A percentile compares a stretch with the other conserved stretches of the same genome.
Conservation (phyloP, 345 rosid genomes). For the Eutrema japonicum region DNA sequence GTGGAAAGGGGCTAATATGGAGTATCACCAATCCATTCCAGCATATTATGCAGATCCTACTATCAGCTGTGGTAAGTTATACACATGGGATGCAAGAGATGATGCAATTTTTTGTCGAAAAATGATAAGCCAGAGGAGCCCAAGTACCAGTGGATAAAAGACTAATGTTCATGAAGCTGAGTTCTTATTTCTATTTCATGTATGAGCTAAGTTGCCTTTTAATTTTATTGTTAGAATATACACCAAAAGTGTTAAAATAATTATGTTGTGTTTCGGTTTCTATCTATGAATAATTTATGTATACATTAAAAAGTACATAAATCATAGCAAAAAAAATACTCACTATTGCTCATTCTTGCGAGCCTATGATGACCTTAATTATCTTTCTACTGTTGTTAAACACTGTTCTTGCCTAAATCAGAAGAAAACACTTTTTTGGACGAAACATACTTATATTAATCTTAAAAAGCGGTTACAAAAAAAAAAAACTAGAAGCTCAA, state of each 20-base stretch:
- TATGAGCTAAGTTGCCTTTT: constrained; percentile 16
- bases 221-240: not conserved
- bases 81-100: not conserved
- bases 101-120: not conserved
- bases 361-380: too few relatives aligned
- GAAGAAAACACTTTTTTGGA: too few relatives aligned
- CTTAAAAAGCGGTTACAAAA: too few relatives aligned
- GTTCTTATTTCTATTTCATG: not conserved
- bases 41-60: not conserved
- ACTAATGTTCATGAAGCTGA: not conserved
- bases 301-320: too few relatives aligned
- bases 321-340: too few relatives aligned
- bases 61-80: not conserved
- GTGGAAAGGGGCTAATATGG: not conserved
- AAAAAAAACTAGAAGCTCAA: too few relatives aligned
- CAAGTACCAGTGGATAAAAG: not conserved
- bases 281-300: too few relatives aligned
- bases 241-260: not conserved
- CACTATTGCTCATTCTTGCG: too few relatives aligned
- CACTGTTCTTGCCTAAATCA: too few relatives aligned
- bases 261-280: not conserved
- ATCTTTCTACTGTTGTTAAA: too few relatives aligned
- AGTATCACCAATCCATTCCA: not conserved
- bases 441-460: too few relatives aligned
- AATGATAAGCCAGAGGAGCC: not conserved